These are phyloP conservation scores for Quercus phellos DNA, from an alignment of 331 rosid species.

Conservation along the genomic window DNA sequence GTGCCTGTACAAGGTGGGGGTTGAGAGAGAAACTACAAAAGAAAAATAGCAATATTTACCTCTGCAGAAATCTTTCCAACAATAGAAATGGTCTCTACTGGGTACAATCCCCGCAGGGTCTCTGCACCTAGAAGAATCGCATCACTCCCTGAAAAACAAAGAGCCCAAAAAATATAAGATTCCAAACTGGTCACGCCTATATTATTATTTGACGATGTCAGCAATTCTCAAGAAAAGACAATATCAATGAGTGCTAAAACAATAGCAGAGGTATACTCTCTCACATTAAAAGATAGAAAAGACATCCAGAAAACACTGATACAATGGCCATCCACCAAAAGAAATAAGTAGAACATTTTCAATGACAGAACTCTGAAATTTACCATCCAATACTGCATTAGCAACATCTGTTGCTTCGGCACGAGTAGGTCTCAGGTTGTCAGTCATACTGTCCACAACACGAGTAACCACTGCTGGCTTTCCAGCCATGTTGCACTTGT, in stretches of 20 bases:
- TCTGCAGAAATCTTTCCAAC: conserved; percentile 90
- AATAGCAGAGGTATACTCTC: neutral
- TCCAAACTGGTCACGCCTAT: neutral
- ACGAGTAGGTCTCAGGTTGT: conserved; percentile 98
- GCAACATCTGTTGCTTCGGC: conserved; percentile 99
- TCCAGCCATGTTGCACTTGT: conserved; percentile 99
- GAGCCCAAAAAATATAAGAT: neutral
- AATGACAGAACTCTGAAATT: conserved; percentile 7
- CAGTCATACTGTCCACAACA: conserved; percentile 98
- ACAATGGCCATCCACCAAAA: neutral
- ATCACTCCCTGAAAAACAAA: conserved; percentile 68
- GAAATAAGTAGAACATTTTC: conserved; percentile 15
- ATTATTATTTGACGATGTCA: too few species aligned
- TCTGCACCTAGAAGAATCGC: conserved; percentile 99
- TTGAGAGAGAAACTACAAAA: neutral
- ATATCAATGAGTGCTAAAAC: neutral
- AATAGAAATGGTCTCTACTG: conserved; percentile 81
- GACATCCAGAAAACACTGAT: neutral
- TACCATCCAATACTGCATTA: conserved; percentile 98
- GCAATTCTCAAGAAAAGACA: neutral
- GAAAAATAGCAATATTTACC: conserved; percentile 36
- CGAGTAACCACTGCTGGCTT: conserved; percentile 98
- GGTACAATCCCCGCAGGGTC: conserved; percentile 93
- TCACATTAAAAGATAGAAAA: neutral
- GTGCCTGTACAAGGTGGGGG: neutral